Conservation (phyloP, 2,329 filamentous ascomycete genomes). For the Claviceps fusiformis region DNA sequence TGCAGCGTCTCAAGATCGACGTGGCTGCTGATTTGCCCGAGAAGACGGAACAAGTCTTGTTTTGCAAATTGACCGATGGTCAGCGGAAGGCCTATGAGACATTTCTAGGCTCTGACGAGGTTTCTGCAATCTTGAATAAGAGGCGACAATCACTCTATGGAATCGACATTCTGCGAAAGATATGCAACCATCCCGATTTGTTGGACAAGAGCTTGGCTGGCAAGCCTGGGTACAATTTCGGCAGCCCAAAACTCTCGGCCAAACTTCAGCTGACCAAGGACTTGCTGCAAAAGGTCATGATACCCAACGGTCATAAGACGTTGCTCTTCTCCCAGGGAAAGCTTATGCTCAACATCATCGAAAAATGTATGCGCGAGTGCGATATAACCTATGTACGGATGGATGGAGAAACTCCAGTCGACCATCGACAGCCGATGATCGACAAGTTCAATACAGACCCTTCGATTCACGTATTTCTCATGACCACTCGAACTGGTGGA, state of each 20-base stretch:
- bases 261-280: slow-evolving; percentile 94
- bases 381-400: slow-evolving; percentile 71
- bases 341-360: slow-evolving; percentile 90
- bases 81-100: slow-evolving; percentile 70
- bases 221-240: slow-evolving; percentile 62
- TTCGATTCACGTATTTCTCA: slow-evolving; percentile 70
- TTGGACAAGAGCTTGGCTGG: slow-evolving; percentile 44
- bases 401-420: slow-evolving; percentile 86
- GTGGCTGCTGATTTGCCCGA: slow-evolving; percentile 87
- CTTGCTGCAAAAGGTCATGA: slow-evolving; percentile 71
- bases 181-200: slow-evolving; percentile 94
- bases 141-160: slow-evolving; percentile 73
- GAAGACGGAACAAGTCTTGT: slow-evolving; percentile 91
- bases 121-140: slow-evolving; percentile 65
- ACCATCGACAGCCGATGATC: slow-evolving; percentile 76
- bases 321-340: slow-evolving; percentile 85
- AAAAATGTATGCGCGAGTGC: slow-evolving; percentile 61
- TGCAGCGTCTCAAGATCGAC: slow-evolving; percentile 86
- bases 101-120: slow-evolving; percentile 72
- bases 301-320: slow-evolving; percentile 79
- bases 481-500: slow-evolving; percentile 92
- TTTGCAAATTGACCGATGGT: slow-evolving; percentile 71
- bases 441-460: slow-evolving; percentile 83
- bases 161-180: slow-evolving; percentile 84
- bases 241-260: slow-evolving; percentile 64